Conservation (phyloP, 2,329 filamentous ascomycete genomes). For the Gyromitra esculenta region DNA sequence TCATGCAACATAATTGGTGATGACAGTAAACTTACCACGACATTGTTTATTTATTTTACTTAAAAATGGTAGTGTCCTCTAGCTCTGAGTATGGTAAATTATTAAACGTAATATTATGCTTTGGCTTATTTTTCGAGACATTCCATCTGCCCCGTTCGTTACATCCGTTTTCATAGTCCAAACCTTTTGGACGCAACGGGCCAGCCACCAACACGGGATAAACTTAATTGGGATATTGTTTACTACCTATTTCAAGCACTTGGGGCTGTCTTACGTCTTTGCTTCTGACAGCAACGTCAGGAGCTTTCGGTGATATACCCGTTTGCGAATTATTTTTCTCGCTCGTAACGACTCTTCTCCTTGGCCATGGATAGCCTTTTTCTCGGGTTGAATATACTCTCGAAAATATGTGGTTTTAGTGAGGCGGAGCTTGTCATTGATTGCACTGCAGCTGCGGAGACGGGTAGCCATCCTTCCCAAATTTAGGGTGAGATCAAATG, state of each 20-base stretch:
- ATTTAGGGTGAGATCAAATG: background rate
- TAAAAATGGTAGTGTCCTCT: background rate
- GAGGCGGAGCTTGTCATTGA: background rate
- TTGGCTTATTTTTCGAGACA: background rate
- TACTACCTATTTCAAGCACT: slow-evolving; percentile 12
- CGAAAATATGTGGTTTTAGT: background rate
- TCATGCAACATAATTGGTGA: too few species aligned
- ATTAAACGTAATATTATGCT: background rate
- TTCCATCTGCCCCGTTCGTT: background rate
- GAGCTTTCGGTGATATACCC: slow-evolving; percentile 10
- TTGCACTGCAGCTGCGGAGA: slow-evolving; percentile 10
- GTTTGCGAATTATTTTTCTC: slow-evolving; percentile 3
- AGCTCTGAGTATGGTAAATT: background rate
- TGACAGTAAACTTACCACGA: background rate
- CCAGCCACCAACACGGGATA: slow-evolving; percentile 8
- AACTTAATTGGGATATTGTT: background rate
- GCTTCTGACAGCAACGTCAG: background rate
- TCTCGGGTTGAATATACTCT: background rate
- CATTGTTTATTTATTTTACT: background rate
- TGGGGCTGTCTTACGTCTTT: background rate
- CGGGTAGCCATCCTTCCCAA: background rate
- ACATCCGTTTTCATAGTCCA: background rate
- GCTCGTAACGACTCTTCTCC: background rate
- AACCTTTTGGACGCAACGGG: background rate
- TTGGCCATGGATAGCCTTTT: background rate